A percentile compares a stretch with the other conserved stretches of the same genome.
phyloP scores from a whole-genome alignment of 768 basidiomycete genomes.

The Grammothele lineata region DNA sequence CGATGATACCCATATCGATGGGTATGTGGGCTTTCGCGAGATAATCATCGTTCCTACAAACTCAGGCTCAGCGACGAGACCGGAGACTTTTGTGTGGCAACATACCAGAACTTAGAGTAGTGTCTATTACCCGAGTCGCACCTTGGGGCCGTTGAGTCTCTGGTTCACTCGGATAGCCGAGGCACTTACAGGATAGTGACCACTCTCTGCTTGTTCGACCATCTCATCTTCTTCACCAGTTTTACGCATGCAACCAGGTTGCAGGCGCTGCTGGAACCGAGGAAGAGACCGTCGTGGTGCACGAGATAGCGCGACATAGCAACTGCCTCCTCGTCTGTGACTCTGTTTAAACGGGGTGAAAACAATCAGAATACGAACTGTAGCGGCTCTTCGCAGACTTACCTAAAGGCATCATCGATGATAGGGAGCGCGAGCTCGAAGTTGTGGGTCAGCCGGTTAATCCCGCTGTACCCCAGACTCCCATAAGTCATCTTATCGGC shows the following conservation, averaged over 20 bases:
- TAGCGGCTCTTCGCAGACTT: too few species aligned
- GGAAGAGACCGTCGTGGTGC: slow-evolving; percentile 84
- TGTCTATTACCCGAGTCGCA: slow-evolving; percentile 91
- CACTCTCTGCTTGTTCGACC: slow-evolving; percentile 63
- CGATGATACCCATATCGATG: slow-evolving; percentile 36
- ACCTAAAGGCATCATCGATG: slow-evolving; percentile 90
- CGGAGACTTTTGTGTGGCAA: background rate
- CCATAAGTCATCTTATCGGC: background rate
- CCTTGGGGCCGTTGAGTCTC: slow-evolving; percentile 30
- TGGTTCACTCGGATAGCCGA: background rate
- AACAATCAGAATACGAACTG: background rate
- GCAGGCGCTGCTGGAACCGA: slow-evolving; percentile 95
- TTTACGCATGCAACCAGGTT: slow-evolving; percentile 92
- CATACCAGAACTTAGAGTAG: slow-evolving; percentile 80
- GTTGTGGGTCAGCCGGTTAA: slow-evolving; percentile 91
- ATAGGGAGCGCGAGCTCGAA: slow-evolving; percentile 79
- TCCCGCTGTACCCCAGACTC: slow-evolving; percentile 51
- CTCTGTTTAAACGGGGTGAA: slow-evolving; percentile 40
- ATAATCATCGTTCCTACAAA: slow-evolving; percentile 50
- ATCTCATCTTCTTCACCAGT: slow-evolving; percentile 64
- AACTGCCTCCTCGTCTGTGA: slow-evolving; percentile 91
- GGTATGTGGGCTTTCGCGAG: slow-evolving; percentile 38
- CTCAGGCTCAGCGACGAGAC: background rate
- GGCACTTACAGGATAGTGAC: slow-evolving; percentile 79
- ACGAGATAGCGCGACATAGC: slow-evolving; percentile 95